Percentiles rank a stretch among this genome's conserved stretches.
Conservation (phyloP, 1,284 basidiomycete species). For the Microbotryum saponariae region DNA sequence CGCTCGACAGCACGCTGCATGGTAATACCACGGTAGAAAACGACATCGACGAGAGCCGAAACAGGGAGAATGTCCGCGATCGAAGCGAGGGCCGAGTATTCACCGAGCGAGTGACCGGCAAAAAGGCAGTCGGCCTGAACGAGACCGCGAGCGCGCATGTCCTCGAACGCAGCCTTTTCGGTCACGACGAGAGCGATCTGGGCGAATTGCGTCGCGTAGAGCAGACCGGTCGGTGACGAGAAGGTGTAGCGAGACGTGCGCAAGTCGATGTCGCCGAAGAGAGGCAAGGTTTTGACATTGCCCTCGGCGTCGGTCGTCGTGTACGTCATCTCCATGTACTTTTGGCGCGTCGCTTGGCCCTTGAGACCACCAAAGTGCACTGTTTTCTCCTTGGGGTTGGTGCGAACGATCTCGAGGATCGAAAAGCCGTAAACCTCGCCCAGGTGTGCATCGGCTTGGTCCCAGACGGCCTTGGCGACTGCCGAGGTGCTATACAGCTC, state of each 20-base stretch:
- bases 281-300: constrained; percentile 83
- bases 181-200: constrained; percentile 97
- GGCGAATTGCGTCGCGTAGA: constrained; percentile 96
- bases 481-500: constrained; percentile 88
- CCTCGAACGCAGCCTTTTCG: constrained; percentile 87
- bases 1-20: constrained; percentile 98
- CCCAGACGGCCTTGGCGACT: constrained; percentile 93
- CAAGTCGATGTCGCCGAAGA: constrained; percentile 73
- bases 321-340: constrained; percentile 99
- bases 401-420: constrained; percentile 91
- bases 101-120: constrained; percentile 94
- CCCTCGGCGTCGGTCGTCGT: constrained; percentile 84
- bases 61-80: constrained; percentile 94
- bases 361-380: constrained; percentile 99
- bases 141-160: constrained; percentile 92
- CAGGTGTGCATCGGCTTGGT: constrained; percentile 86
- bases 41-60: constrained; percentile 82
- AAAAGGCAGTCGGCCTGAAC: constrained; percentile 87
- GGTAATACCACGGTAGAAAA: constrained; percentile 98
- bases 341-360: constrained; percentile 91
- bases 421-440: constrained; percentile 94
- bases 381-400: constrained; percentile 94
- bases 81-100: constrained; percentile 94
- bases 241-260: constrained; percentile 95
- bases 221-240: constrained; percentile 85